Evolutionary conservation across 139 green algal species (phyloP).

Genomic region (Astrephomene gubernaculifera): DNA sequence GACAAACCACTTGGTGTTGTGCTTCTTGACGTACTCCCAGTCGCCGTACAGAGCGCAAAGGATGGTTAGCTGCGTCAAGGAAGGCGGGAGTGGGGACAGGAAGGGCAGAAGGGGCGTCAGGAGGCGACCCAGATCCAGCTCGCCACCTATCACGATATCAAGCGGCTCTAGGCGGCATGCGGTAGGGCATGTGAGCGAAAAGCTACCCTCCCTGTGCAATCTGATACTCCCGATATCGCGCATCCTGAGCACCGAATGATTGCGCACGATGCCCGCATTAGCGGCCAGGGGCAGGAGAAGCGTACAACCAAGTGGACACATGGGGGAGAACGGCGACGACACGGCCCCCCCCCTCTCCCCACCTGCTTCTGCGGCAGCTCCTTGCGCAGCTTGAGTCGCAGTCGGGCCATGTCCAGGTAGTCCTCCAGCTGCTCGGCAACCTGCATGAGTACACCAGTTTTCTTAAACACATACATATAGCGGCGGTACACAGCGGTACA

Average conservation of each 20-base stretch:
- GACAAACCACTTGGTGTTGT: slow-evolving; percentile 32
- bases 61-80: neutral
- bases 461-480: too few species aligned
- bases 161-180: neutral
- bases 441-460: slow-evolving; percentile 33
- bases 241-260: too few species aligned
- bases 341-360: neutral
- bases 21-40: slow-evolving; percentile 46
- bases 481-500: too few species aligned
- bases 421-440: slow-evolving; percentile 43
- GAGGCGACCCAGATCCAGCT: neutral
- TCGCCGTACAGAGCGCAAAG: neutral
- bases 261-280: too few species aligned
- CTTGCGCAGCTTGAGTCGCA: slow-evolving; percentile 33
- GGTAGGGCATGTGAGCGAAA: neutral
- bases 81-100: neutral
- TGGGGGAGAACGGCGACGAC: too few species aligned
- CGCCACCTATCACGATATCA: neutral
- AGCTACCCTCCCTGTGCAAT: too few species aligned
- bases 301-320: too few species aligned
- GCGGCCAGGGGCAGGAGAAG: too few species aligned
- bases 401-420: slow-evolving; percentile 49
- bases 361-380: slow-evolving; percentile 45
- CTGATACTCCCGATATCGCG: too few species aligned
- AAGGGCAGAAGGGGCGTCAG: neutral